Percentiles rank a stretch among this genome's conserved stretches.
Conservation (phyloP, 2,329 filamentous ascomycete genomes). For the Diaporthe batatas region DNA sequence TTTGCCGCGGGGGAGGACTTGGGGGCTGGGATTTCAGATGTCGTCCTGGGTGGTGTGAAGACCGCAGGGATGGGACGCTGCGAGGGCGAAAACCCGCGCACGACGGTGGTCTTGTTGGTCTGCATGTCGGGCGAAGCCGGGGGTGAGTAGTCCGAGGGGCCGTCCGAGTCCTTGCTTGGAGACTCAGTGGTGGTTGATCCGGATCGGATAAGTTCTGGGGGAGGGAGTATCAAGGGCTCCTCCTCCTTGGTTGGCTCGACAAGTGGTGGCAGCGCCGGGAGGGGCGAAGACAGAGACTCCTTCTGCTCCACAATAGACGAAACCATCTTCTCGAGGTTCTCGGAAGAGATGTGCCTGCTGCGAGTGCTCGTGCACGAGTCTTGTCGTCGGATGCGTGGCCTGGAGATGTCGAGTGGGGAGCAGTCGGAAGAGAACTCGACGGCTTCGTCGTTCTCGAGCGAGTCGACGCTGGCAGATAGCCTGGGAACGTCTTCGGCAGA, state of each 20-base stretch:
- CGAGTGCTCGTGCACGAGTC: slow-evolving; percentile 79
- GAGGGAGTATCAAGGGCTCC: slow-evolving; percentile 47
- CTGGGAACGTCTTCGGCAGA: slow-evolving; percentile 73
- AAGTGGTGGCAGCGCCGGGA: slow-evolving; percentile 59
- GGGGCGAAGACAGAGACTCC: slow-evolving; percentile 71
- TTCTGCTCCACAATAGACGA: slow-evolving; percentile 92
- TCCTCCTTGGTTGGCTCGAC: slow-evolving; percentile 62
- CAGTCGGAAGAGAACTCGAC: slow-evolving; percentile 69
- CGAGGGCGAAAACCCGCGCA: slow-evolving; percentile 88
- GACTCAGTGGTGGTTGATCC: slow-evolving; percentile 60
- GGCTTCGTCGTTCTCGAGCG: slow-evolving; percentile 76
- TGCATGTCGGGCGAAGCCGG: slow-evolving; percentile 62
- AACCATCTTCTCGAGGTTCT: slow-evolving; percentile 94
- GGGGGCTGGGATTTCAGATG: slow-evolving; percentile 73
- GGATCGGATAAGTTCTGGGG: slow-evolving; percentile 54
- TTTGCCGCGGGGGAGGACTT: slow-evolving; percentile 70
- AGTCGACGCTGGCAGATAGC: slow-evolving; percentile 83
- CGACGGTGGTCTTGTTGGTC: slow-evolving; percentile 73
- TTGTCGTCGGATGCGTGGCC: slow-evolving; percentile 77
- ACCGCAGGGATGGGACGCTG: slow-evolving; percentile 67
- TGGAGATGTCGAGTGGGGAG: slow-evolving; percentile 69
- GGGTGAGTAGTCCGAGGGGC: slow-evolving; percentile 60
- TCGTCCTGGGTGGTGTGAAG: slow-evolving; percentile 61
- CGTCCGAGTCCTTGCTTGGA: slow-evolving; percentile 73
- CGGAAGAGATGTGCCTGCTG: slow-evolving; percentile 88